Percentiles rank a stretch among this genome's conserved stretches.
phyloP scores from a whole-genome alignment of 495 filamentous ascomycete species.

The Aspergillus bertholletiae region DNA sequence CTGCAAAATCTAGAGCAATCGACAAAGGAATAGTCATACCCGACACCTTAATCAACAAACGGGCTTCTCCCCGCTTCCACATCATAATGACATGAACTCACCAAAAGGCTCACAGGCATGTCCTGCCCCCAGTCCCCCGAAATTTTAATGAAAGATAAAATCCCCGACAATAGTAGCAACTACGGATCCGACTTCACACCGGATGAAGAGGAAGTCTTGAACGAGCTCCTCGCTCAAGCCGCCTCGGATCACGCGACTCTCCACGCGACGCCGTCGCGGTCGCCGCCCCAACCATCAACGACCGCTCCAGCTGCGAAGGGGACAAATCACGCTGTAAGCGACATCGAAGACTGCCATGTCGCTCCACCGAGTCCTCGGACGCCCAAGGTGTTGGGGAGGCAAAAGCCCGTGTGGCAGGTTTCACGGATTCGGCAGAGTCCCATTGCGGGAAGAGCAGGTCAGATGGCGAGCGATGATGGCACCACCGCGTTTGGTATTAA shows the following conservation, averaged over 20 bases:
- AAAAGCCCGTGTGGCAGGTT: constrained; percentile 36
- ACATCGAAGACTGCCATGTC: constrained; percentile 39
- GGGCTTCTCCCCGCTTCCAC: not conserved
- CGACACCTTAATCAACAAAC: too few relatives aligned
- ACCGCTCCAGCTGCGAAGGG: not conserved
- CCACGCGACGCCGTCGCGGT: constrained; percentile 4
- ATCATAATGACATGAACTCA: constrained; percentile 17
- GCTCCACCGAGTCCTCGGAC: constrained; percentile 26
- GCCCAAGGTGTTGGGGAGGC: constrained; percentile 40
- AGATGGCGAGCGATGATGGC: constrained; percentile 27
- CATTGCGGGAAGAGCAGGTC: constrained; percentile 16
- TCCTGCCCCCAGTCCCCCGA: constrained; percentile 27
- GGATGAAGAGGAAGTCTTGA: constrained; percentile 56
- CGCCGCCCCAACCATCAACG: constrained; percentile 3
- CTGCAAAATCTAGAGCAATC: not conserved
- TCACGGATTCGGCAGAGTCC: constrained; percentile 9
- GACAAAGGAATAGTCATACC: too few relatives aligned
- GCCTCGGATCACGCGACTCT: constrained; percentile 24
- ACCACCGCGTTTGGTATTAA: constrained; percentile 31
- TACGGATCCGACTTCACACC: constrained; percentile 71
- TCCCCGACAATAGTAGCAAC: constrained; percentile 44
- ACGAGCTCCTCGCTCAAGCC: constrained; percentile 40
- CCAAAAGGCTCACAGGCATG: constrained; percentile 31
- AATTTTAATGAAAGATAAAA: constrained; percentile 10
- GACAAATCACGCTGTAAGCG: constrained; percentile 10